phyloP scores from a whole-genome alignment of 352 stramenopile genomes.

The Globisporangium cystogenes region DNA sequence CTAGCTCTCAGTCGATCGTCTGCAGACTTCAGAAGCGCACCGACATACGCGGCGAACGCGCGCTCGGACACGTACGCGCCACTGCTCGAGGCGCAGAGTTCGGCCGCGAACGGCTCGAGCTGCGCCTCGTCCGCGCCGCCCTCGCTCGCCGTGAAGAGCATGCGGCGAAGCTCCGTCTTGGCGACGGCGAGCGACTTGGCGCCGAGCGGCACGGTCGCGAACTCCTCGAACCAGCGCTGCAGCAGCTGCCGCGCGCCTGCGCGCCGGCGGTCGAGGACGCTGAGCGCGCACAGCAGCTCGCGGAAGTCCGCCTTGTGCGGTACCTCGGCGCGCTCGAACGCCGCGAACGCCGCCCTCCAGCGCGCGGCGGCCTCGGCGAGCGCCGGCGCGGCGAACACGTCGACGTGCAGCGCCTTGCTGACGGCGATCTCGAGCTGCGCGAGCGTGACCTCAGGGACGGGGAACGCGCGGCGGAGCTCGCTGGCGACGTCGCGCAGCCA shows the following conservation, averaged over 20 bases:
- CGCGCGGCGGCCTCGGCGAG: constrained; percentile 10
- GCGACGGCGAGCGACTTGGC: constrained; percentile 8
- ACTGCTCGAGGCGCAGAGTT: constrained; percentile 7
- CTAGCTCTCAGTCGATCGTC: no score
- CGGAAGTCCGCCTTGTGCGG: constrained; percentile 32
- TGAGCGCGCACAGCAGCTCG: constrained; percentile 36
- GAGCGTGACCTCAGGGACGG: constrained; percentile 19
- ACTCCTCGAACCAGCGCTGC: constrained; percentile 50
- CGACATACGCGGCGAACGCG: constrained; percentile 15
- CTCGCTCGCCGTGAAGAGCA: constrained; percentile 36
- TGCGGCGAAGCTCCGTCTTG: constrained; percentile 18
- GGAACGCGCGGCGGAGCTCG: constrained; percentile 22
- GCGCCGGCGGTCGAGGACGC: constrained; percentile 47
- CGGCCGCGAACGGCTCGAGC: constrained; percentile 26
- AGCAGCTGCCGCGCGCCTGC: constrained; percentile 39
- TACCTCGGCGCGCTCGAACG: constrained; percentile 23
- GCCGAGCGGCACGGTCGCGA: constrained; percentile 15
- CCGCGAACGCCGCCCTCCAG: constrained; percentile 23
- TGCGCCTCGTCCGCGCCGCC: constrained; percentile 29
- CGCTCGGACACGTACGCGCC: constrained; percentile 8
- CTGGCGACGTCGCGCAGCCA: constrained; percentile 32
- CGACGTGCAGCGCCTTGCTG: constrained; percentile 21
- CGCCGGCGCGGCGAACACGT: background rate
- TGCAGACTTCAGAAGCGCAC: no score
- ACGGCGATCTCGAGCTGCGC: constrained; percentile 39